Evolutionary conservation across 2,329 filamentous ascomycete genomes (phyloP), one percentile per base, ranked within the genome.

Genomic region (Rugonectria rugulosa): DNA sequence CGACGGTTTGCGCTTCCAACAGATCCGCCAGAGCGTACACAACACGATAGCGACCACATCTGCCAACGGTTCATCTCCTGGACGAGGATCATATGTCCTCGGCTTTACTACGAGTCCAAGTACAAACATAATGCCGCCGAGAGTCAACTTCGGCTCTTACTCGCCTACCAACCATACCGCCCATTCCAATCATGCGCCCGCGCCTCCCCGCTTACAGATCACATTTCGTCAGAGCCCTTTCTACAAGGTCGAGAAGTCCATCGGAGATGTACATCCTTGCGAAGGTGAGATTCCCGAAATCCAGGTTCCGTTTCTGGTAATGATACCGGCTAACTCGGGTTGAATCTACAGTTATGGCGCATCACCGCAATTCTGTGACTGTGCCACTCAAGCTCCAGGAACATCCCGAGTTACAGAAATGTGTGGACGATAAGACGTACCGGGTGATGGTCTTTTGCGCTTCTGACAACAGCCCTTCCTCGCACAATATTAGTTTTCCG

Each of bases 361-460:
- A 80, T 53, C 80, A 82, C 61, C 71, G 78, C 32, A 82, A 81
- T 56, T 81, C 79, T 24, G 71, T 84, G 42, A 70, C 67, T 5
- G 67, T 84, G 23, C 63, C 70, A 6, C 60, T 86, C 29, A 79
- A 72, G 52, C 64, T 79, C 7, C 80, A 87, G 49, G 82, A 82
- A 12, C 71, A 82, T 24, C 75, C 81, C 3, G 72, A 78, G 11
- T 79, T 87, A 8, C 74, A 82, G 32, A 81, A 80, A 40, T 79
- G 92, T 43, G 75, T 82, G 21, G 71, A 73, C 7, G 86, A 94
- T 58, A 77, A 81, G n/a, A 81, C 81, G 11, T 76, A 89, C 66
- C 84, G 87, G 44, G 81, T 97, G 36, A 88, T 97, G 84, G 81
- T 97, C 5, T 97, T 96, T 70, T 96, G 92, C 67, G 87, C 91